Evolutionary conservation across 805 yeast species (phyloP).

Genomic region (Zygotorulaspora chibaensis): DNA sequence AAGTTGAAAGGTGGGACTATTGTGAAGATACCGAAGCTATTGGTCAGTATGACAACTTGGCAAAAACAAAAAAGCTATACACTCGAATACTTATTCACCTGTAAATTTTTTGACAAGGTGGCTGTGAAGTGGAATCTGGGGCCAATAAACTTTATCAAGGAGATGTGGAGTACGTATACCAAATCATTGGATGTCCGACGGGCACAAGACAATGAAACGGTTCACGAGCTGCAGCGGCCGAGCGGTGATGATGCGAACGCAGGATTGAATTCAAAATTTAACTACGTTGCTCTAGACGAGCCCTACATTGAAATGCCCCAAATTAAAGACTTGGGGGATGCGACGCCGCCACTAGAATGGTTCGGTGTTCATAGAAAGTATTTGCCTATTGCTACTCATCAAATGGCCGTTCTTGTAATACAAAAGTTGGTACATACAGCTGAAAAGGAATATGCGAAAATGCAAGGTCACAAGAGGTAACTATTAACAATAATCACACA

Average conservation of each 20-base stretch:
- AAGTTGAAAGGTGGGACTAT: slow-evolving; percentile 75
- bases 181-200: slow-evolving; percentile 64
- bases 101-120: slow-evolving; percentile 83
- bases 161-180: slow-evolving; percentile 86
- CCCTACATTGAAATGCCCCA: slow-evolving; percentile 89
- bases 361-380: slow-evolving; percentile 86
- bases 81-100: slow-evolving; percentile 63
- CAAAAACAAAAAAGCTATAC: slow-evolving; percentile 49
- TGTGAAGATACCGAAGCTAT: slow-evolving; percentile 71
- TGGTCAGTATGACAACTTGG: slow-evolving; percentile 70
- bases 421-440: slow-evolving; percentile 72
- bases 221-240: slow-evolving; percentile 16
- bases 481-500: background rate
- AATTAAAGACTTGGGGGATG: slow-evolving; percentile 86
- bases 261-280: slow-evolving; percentile 36
- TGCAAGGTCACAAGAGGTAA: slow-evolving; percentile 38
- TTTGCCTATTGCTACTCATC: slow-evolving; percentile 85
- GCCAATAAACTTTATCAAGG: slow-evolving; percentile 80
- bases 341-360: slow-evolving; percentile 98
- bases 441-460: slow-evolving; percentile 42
- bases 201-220: slow-evolving; percentile 35
- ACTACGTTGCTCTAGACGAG: slow-evolving; percentile 57
- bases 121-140: slow-evolving; percentile 94
- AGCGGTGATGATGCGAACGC: slow-evolving; percentile 33
- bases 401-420: slow-evolving; percentile 64